Evolutionary conservation across 2,329 filamentous ascomycete species (phyloP).

Genomic region (Hypoxylon sp.): DNA sequence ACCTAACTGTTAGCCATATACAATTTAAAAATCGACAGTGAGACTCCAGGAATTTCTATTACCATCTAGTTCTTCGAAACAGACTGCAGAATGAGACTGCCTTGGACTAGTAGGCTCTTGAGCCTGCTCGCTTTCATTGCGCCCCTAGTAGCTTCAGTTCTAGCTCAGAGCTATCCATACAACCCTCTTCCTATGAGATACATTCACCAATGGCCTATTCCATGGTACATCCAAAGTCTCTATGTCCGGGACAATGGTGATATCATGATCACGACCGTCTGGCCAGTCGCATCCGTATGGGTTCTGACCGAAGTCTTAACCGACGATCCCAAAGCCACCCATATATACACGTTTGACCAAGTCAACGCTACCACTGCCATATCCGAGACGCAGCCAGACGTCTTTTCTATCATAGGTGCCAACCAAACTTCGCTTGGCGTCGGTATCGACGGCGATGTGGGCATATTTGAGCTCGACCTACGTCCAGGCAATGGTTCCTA

Average conservation of each 20-base stretch:
- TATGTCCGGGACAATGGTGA: constrained; percentile 7
- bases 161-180: constrained; percentile 8
- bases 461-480: constrained; percentile 8
- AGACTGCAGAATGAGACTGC: neutral
- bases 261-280: constrained; percentile 11
- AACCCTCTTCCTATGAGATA: constrained; percentile 5
- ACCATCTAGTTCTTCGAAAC: neutral
- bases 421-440: constrained; percentile 7
- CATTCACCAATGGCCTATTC: constrained; percentile 8
- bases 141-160: neutral
- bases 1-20: neutral
- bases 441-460: constrained; percentile 4
- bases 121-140: constrained; percentile 7
- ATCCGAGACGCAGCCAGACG: constrained; percentile 1
- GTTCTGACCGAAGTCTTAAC: constrained; percentile 11
- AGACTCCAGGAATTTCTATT: neutral
- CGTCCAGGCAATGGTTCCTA: constrained; percentile 11
- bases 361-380: constrained; percentile 10
- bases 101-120: neutral
- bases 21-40: neutral
- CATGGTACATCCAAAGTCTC: constrained; percentile 8
- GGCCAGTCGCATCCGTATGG: constrained; percentile 9
- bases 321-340: constrained; percentile 5
- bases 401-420: constrained; percentile 8
- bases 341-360: constrained; percentile 6